phyloP scores from a whole-genome alignment of 495 filamentous ascomycete species.

The Penicillium paxilli region DNA sequence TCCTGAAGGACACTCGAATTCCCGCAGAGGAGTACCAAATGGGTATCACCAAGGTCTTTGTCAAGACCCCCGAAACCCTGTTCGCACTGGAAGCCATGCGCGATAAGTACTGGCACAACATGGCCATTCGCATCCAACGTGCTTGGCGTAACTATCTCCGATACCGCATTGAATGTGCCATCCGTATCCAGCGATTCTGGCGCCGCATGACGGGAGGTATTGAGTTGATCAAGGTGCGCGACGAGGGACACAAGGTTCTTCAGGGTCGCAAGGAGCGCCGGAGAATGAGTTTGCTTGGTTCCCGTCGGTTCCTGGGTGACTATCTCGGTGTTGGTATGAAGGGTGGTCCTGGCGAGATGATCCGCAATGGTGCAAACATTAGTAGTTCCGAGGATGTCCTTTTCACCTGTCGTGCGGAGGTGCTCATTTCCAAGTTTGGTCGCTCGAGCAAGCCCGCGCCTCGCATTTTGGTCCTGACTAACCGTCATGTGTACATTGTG shows the following conservation, averaged over 20 bases:
- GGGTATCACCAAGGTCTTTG: slow-evolving; percentile 95
- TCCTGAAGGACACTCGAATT: slow-evolving; percentile 93
- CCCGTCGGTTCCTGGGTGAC: slow-evolving; percentile 89
- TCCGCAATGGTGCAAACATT: slow-evolving; percentile 70
- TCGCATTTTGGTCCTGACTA: slow-evolving; percentile 84
- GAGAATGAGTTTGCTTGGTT: slow-evolving; percentile 86
- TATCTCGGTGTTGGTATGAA: slow-evolving; percentile 85
- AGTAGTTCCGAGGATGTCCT: slow-evolving; percentile 67
- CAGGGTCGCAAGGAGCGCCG: slow-evolving; percentile 86
- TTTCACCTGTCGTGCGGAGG: slow-evolving; percentile 88
- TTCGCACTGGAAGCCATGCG: slow-evolving; percentile 98
- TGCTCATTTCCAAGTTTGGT: slow-evolving; percentile 90
- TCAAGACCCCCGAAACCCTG: slow-evolving; percentile 96
- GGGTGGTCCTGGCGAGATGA: slow-evolving; percentile 77
- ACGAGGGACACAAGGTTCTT: slow-evolving; percentile 84
- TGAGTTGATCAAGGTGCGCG: slow-evolving; percentile 83
- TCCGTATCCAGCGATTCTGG: slow-evolving; percentile 93
- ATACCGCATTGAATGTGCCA: slow-evolving; percentile 89
- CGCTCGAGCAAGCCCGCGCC: slow-evolving; percentile 91
- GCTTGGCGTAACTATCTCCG: slow-evolving; percentile 96
- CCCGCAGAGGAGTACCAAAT: slow-evolving; percentile 95
- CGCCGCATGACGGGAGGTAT: slow-evolving; percentile 83
- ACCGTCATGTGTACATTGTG: slow-evolving; percentile 81
- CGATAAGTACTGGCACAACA: slow-evolving; percentile 98
- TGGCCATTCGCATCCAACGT: slow-evolving; percentile 96